Evolutionary conservation across 441 rosid genomes (phyloP).

Genomic region (Eutrema salsugineum): DNA sequence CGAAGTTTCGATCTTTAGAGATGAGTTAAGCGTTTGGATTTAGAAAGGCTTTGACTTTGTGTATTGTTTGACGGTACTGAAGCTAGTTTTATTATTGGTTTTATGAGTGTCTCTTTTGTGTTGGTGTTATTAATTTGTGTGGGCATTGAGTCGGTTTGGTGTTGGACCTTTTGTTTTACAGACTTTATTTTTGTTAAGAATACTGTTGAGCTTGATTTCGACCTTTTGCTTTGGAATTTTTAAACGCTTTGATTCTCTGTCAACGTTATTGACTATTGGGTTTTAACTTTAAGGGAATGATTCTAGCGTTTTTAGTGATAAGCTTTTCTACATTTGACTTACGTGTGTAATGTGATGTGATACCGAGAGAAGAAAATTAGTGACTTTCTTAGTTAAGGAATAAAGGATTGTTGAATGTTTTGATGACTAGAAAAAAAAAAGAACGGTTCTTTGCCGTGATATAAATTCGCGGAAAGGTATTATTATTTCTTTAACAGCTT

Average conservation of each 20-base stretch:
- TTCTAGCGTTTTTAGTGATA: not conserved
- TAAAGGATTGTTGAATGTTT: not conserved
- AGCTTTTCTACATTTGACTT: not conserved
- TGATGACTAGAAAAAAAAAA: not conserved
- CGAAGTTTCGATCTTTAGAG: conserved; percentile 23
- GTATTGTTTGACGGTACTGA: conserved; percentile 3
- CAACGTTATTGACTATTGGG: not conserved
- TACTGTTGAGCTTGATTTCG: not conserved
- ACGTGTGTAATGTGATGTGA: not conserved
- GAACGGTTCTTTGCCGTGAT: not conserved
- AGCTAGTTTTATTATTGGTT: conserved; percentile 7
- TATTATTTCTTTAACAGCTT: not conserved
- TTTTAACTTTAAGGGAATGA: not conserved
- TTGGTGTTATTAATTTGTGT: conserved; percentile 8
- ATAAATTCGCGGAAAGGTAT: not conserved
- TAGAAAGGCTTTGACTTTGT: conserved; percentile 11
- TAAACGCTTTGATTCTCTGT: not conserved
- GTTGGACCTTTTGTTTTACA: not conserved
- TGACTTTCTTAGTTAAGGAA: not conserved
- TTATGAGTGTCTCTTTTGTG: conserved; percentile 6
- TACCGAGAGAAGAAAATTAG: not conserved
- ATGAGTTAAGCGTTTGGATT: conserved; percentile 14
- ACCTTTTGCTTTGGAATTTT: conserved; percentile 3
- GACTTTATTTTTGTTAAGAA: not conserved
- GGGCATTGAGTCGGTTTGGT: conserved; percentile 20